Conservation (phyloP, 108 stramenopile species). For the Pseudonitzschia delicatissima region DNA sequence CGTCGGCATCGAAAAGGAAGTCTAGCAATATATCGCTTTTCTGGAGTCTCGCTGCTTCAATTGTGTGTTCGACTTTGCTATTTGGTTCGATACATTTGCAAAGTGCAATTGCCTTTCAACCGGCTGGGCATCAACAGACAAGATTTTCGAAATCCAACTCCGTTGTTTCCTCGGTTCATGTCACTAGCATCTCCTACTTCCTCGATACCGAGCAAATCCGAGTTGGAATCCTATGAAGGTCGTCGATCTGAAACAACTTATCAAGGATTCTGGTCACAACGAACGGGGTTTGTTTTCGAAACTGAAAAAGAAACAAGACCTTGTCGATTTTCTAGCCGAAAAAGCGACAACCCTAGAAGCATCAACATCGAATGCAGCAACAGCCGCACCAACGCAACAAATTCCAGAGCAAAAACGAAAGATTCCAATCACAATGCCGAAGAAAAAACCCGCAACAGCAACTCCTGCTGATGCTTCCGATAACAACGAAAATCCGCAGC, state of each 20-base stretch:
- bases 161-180: too few species aligned
- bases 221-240: slow-evolving; percentile 64
- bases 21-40: too few species aligned
- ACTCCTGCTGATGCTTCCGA: neutral
- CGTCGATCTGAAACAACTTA: slow-evolving; percentile 49
- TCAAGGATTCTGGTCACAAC: slow-evolving; percentile 37
- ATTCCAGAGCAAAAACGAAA: neutral
- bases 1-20: too few species aligned
- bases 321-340: slow-evolving; percentile 45
- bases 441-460: neutral
- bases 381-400: neutral
- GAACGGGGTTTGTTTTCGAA: slow-evolving; percentile 43
- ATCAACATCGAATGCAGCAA: neutral
- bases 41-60: too few species aligned
- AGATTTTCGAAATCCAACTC: too few species aligned
- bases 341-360: neutral
- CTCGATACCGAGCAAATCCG: neutral
- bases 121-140: too few species aligned
- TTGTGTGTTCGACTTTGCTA: too few species aligned
- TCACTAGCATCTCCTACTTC: too few species aligned
- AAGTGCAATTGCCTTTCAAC: too few species aligned
- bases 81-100: too few species aligned
- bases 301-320: slow-evolving; percentile 60
- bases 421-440: neutral
- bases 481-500: neutral